phyloP scores from a whole-genome alignment of 2,329 filamentous ascomycete species.

The Colletotrichum theobromicola region DNA sequence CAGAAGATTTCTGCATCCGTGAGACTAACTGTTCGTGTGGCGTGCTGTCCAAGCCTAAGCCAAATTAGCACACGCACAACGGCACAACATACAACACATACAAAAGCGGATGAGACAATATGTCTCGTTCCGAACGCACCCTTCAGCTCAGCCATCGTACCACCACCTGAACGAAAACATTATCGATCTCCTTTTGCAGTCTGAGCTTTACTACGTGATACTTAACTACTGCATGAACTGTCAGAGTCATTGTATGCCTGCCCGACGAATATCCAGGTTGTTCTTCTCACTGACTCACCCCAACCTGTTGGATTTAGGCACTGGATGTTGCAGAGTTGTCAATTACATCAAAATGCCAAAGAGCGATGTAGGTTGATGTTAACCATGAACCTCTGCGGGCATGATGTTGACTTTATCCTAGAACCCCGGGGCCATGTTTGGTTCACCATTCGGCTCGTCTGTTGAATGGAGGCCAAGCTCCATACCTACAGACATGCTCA shows the following conservation, averaged over 20 bases:
- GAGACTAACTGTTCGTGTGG: not conserved
- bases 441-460: not conserved
- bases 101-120: not conserved
- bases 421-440: not conserved
- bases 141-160: not conserved
- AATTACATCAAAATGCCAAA: not conserved
- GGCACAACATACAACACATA: not conserved
- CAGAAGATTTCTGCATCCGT: not conserved
- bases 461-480: not conserved
- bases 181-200: rapidly evolving
- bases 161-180: not conserved
- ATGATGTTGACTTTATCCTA: not conserved
- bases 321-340: not conserved
- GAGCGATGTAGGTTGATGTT: not conserved
- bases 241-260: rapidly evolving
- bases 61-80: not conserved
- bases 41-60: not conserved
- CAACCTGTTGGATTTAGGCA: not conserved
- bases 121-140: not conserved
- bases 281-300: rapidly evolving
- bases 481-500: not conserved
- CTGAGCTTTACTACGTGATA: not conserved
- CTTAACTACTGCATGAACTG: not conserved
- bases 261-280: not conserved
- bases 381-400: not conserved